Percentiles rank a stretch among this genome's conserved stretches.
phyloP scores from a whole-genome alignment of 805 yeast species.

The Yarrowia sp. region DNA sequence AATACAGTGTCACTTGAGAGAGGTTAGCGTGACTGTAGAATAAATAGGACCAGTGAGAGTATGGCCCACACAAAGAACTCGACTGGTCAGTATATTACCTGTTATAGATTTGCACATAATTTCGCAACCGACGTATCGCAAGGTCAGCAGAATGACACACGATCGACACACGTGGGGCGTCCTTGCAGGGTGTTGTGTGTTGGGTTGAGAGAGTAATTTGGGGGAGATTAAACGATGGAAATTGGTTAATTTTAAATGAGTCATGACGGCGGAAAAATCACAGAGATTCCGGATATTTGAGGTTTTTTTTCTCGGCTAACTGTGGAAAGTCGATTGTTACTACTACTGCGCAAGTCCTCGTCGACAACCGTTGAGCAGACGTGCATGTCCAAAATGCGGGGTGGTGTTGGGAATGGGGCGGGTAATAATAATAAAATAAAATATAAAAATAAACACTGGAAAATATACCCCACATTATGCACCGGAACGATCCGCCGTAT shows the following conservation, averaged over 20 bases:
- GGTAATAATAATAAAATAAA: not conserved
- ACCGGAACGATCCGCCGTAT: not conserved
- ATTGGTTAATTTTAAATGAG: too few relatives aligned
- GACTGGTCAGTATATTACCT: not conserved
- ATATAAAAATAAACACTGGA: not conserved
- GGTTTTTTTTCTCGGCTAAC: not conserved
- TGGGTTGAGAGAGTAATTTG: not conserved
- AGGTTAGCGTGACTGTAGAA: too few relatives aligned
- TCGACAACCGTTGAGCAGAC: not conserved
- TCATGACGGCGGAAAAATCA: not conserved
- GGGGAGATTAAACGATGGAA: not conserved
- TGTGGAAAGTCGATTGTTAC: too few relatives aligned
- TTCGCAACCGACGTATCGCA: too few relatives aligned
- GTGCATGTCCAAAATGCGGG: constrained; percentile 3
- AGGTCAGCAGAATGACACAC: not conserved
- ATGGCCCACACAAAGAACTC: too few relatives aligned
- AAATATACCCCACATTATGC: not conserved
- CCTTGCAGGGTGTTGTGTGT: not conserved
- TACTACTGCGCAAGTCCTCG: too few relatives aligned
- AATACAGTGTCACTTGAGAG: too few relatives aligned
- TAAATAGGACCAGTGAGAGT: too few relatives aligned
- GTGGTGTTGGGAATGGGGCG: not conserved
- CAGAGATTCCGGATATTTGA: not conserved
- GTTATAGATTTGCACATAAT: not conserved
- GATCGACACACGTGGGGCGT: constrained; percentile 22